Conservation (phyloP, 345 rosid species). For the Eucalyptus erythrocorys region DNA sequence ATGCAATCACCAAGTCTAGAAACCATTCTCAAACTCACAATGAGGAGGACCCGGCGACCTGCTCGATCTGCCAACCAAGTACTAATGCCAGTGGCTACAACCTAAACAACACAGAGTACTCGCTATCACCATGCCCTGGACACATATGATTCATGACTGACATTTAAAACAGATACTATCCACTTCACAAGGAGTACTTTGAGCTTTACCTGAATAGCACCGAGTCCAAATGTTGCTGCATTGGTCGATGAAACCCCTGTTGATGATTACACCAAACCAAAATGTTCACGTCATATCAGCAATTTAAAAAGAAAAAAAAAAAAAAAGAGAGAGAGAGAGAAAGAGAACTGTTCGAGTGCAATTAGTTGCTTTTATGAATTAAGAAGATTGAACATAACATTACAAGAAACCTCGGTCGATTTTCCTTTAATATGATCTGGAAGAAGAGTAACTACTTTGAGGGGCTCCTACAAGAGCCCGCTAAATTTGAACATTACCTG, state of each 20-base stretch:
- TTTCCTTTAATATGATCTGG: neutral
- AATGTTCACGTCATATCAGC: neutral
- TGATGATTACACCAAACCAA: neutral
- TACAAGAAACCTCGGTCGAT: neutral
- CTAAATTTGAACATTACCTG: neutral
- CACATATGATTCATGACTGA: neutral
- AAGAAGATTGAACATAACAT: neutral
- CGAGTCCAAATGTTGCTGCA: conserved; percentile 68
- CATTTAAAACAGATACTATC: neutral
- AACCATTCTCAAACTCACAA: conserved; percentile 37
- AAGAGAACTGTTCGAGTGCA: neutral
- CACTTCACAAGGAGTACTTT: neutral
- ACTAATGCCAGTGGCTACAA: conserved; percentile 62
- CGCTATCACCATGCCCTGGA: neutral
- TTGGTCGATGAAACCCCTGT: conserved; percentile 73
- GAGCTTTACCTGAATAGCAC: conserved; percentile 71
- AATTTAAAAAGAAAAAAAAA: neutral
- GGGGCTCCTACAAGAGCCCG: neutral
- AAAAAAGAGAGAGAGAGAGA: too few relatives aligned
- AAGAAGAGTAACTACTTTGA: neutral
- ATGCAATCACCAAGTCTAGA: neutral
- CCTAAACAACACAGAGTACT: conserved; percentile 14
- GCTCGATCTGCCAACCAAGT: conserved; percentile 81
- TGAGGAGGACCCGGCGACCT: conserved; percentile 82
- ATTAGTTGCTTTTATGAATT: neutral